Evolutionary conservation across 345 rosid genomes (phyloP).

Genomic region (Psidium friedrichsthalianum): DNA sequence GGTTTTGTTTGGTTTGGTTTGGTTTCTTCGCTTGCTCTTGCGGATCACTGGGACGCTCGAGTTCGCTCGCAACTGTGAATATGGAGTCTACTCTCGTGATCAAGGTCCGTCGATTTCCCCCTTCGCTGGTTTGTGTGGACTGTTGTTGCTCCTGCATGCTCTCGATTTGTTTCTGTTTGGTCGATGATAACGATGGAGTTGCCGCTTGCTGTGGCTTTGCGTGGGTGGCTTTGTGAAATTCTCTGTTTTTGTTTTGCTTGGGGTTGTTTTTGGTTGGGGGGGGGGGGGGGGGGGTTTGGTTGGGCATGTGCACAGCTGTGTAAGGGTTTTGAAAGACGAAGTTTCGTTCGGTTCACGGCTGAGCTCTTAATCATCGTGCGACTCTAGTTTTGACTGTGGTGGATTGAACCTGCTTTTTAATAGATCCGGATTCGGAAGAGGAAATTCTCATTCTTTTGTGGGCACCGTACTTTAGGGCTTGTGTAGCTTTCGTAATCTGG

Average conservation of each 20-base stretch:
- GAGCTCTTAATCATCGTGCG: neutral
- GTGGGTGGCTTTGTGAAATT: neutral
- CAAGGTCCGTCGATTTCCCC: conserved; percentile 3
- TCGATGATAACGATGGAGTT: neutral
- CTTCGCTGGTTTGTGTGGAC: neutral
- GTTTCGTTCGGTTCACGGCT: neutral
- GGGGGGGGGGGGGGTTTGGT: neutral
- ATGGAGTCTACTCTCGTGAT: conserved; percentile 11
- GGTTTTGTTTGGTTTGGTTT: too few species aligned
- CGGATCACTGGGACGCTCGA: conserved; percentile 9
- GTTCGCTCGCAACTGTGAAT: neutral
- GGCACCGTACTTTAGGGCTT: neutral
- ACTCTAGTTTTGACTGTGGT: neutral
- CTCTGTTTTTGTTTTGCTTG: neutral
- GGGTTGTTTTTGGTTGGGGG: neutral
- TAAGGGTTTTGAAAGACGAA: neutral
- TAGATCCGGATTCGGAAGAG: neutral
- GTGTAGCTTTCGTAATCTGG: neutral
- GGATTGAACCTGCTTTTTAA: neutral
- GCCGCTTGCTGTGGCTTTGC: neutral
- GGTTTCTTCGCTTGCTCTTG: neutral
- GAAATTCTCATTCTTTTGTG: neutral
- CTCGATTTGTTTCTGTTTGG: neutral
- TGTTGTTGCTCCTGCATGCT: neutral
- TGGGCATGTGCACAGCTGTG: neutral